Percentiles rank a stretch among this genome's conserved stretches.
Conservation (phyloP, 176 grass and related monocot genomes). For the Pontederia paniculata region DNA sequence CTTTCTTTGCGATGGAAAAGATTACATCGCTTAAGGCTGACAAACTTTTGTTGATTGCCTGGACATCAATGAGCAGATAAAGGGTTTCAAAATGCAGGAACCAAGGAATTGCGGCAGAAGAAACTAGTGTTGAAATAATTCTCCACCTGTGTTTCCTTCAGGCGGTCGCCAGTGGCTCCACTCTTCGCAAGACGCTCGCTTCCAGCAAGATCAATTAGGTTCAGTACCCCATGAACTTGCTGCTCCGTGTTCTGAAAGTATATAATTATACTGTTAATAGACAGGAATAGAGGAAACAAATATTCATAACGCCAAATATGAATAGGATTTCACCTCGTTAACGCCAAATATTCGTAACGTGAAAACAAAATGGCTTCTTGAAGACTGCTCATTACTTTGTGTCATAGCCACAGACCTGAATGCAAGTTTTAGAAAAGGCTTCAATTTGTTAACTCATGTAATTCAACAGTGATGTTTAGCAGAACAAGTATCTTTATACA, state of each 20-base stretch:
- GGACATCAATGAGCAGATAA: not conserved
- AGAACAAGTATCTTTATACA: no score
- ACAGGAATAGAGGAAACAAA: not conserved
- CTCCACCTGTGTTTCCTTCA: slow-evolving; percentile 91
- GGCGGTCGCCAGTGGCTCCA: slow-evolving; percentile 79
- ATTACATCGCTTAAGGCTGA: slow-evolving; percentile 92
- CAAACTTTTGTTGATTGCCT: slow-evolving; percentile 95
- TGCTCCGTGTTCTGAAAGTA: slow-evolving; percentile 58
- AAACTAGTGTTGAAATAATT: not conserved
- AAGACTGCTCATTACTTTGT: slow-evolving; percentile 89
- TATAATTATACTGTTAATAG: not conserved
- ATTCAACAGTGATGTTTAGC: not conserved
- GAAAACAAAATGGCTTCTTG: slow-evolving; percentile 88
- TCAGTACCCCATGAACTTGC: slow-evolving; percentile 71
- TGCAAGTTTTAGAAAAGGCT: slow-evolving; percentile 1
- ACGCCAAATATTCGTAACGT: slow-evolving; percentile 67
- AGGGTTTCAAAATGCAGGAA: not conserved
- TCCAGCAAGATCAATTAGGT: slow-evolving; percentile 91
- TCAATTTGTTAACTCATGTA: no score
- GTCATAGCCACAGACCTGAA: slow-evolving; percentile 80
- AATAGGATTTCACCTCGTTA: slow-evolving; percentile 46
- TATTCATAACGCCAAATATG: not conserved
- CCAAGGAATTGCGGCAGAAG: not conserved
- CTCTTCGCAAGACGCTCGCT: slow-evolving; percentile 94
- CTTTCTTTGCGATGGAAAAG: slow-evolving; percentile 76